Evolutionary conservation across 441 rosid species (phyloP), one percentile per base, ranked within the genome.

Genomic region (Bocquillonia castaneifolia): DNA sequence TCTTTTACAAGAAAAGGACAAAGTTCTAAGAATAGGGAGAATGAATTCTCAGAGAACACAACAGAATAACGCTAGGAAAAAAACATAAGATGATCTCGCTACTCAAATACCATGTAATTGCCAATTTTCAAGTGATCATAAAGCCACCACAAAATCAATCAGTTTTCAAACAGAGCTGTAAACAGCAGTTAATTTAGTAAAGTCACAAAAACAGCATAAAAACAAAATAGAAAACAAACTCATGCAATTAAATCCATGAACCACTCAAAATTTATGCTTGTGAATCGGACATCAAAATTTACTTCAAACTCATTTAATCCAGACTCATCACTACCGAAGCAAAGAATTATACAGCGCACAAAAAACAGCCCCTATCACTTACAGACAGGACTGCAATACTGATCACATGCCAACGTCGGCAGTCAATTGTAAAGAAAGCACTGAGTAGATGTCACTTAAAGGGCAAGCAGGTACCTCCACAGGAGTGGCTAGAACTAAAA

Each of bases 401-500:
- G 40, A 70, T 39, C 36, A 48, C 37, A 47, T 18, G 17, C 31
- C 34, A 40, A 57, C 32, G 10, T 20, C n/a, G 12, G 7, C 13
- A 63, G 32, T 68, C 37, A 57, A 34, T 34, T 67, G 52, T 44
- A 42, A 66, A 17, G 12, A 5, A 26, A 26, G 66, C 23, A 44
- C 42, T 26, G 63, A 58, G 34, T 9, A 57, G 47, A 60, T 15
- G 34, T 28, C 48, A 47, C 44, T 40, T 20, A 20, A 56, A 74
- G 52, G 22, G 56, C 20, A 54, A 40, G 37, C 36, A 53, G 63
- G 45, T 78, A 90, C 99, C 98, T 94, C 99, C 51, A 81, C 87
- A 36, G 99, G 98, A 34, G 97, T 94, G 51, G 99, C 97, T 68
- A 94, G 71, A 79, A 94, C 81, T 78, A 94, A 78, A 70, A 94